Evolutionary conservation across 1,139 yeast species (phyloP).

Genomic region (Saccharomycopsis hybrid): DNA sequence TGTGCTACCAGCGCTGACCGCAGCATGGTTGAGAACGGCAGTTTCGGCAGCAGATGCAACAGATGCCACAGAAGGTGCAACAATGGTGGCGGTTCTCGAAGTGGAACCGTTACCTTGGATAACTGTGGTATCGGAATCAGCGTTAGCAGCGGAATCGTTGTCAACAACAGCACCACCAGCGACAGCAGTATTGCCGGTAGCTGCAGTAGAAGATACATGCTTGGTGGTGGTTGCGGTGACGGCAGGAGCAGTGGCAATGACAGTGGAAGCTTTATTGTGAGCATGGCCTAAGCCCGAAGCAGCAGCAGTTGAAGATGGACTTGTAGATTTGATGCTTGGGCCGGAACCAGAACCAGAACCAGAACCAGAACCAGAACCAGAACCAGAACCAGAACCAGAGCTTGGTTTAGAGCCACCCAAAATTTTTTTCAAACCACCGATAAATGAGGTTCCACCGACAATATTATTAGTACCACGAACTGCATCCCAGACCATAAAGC

Average conservation of each 20-base stretch:
- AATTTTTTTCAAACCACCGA: constrained; percentile 21
- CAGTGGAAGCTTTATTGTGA: no score
- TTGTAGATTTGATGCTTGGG: constrained; percentile 22
- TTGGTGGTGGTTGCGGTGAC: constrained; percentile 2
- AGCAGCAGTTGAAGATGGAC: constrained; percentile 13
- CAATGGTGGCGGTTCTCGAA: not conserved
- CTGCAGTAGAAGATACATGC: not conserved
- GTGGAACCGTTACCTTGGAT: no score
- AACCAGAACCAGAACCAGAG: constrained; percentile 17
- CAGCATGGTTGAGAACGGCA: not conserved
- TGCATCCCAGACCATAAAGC: constrained; percentile 35
- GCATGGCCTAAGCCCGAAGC: not conserved
- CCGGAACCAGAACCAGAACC: constrained; percentile 20
- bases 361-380: no score
- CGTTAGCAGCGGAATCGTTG: not conserved
- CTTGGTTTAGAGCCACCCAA: constrained; percentile 23
- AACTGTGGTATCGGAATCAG: constrained; percentile 2
- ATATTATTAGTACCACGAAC: constrained; percentile 43
- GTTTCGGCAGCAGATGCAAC: not conserved
- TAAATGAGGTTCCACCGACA: constrained; percentile 27
- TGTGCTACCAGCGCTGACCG: not conserved
- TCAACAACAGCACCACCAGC: constrained; percentile 3
- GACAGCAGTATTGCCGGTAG: not conserved
- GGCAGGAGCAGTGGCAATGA: constrained; percentile 5
- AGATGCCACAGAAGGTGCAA: not conserved